These are phyloP conservation scores for Penicillium italicum DNA, from an alignment of 2,329 filamentous ascomycete genomes.

Conservation along the genomic window DNA sequence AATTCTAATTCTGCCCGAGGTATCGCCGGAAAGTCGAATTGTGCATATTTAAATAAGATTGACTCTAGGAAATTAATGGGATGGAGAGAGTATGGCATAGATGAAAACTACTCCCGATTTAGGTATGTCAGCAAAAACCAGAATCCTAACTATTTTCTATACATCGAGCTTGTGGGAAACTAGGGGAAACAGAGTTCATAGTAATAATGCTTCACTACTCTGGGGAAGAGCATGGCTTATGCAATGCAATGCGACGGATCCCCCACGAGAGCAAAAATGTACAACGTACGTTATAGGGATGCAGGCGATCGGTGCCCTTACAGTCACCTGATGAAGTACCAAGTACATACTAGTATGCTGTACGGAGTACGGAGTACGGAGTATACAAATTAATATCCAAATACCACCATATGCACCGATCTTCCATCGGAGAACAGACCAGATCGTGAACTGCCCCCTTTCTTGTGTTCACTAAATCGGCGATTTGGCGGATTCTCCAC, in stretches of 20 bases:
- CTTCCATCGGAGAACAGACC: slow-evolving; percentile 24
- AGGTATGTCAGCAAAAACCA: background rate
- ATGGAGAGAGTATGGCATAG: background rate
- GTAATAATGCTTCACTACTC: slow-evolving; percentile 4
- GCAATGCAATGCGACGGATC: slow-evolving; percentile 29
- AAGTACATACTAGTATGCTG: background rate
- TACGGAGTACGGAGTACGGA: too few relatives aligned
- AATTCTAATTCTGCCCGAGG: slow-evolving; percentile 6
- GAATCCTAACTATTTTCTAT: too few relatives aligned
- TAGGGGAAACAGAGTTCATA: background rate
- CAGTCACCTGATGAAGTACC: slow-evolving; percentile 23
- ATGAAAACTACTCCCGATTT: background rate
- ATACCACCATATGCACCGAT: slow-evolving; percentile 12
- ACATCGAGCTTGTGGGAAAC: too few relatives aligned
- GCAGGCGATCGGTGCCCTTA: slow-evolving; percentile 12
- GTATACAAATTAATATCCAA: background rate
- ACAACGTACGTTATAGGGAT: background rate
- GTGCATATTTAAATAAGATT: background rate
- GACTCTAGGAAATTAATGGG: background rate
- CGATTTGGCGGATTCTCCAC: slow-evolving; percentile 24
- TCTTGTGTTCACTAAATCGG: slow-evolving; percentile 22
- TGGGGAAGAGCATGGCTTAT: slow-evolving; percentile 21
- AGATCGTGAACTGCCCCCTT: slow-evolving; percentile 21
- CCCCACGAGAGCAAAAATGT: slow-evolving; percentile 14
- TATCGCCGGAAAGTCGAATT: slow-evolving; percentile 1